Evolutionary conservation across 2,329 filamentous ascomycete genomes (phyloP).

Genomic region (Arachnomyces sp.): DNA sequence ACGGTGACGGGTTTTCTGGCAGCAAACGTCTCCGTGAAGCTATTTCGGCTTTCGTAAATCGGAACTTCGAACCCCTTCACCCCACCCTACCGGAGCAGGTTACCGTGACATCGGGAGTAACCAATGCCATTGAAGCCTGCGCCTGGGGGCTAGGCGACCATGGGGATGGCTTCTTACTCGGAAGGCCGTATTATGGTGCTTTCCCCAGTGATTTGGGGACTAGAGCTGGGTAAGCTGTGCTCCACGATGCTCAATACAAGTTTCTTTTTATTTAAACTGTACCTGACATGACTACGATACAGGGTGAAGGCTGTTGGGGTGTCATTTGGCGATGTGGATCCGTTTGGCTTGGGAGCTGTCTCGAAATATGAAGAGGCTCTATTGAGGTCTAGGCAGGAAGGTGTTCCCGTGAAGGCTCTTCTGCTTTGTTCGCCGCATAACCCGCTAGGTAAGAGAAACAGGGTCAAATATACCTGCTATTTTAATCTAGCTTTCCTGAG

Average conservation of each 20-base stretch:
- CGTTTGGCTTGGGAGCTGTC: constrained; percentile 27
- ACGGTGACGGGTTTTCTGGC: constrained; percentile 32
- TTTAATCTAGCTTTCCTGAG: constrained; percentile 37
- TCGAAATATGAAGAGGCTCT: constrained; percentile 32
- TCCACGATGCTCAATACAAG: constrained; percentile 30
- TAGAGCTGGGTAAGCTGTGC: constrained; percentile 32
- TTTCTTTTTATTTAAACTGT: no score
- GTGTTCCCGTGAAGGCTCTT: constrained; percentile 31
- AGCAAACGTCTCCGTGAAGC: constrained; percentile 31
- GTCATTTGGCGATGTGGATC: constrained; percentile 18
- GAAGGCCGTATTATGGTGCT: constrained; percentile 40
- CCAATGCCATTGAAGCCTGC: constrained; percentile 36
- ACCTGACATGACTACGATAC: no score
- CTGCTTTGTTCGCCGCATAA: constrained; percentile 40
- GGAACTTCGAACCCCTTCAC: constrained; percentile 28
- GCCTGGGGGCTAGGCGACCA: constrained; percentile 35
- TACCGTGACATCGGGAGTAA: constrained; percentile 34
- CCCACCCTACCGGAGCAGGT: constrained; percentile 31
- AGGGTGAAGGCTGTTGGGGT: no score
- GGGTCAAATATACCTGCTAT: constrained; percentile 21
- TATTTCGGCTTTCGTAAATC: constrained; percentile 36
- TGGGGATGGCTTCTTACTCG: constrained; percentile 40
- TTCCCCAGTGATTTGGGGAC: constrained; percentile 43
- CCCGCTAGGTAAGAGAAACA: constrained; percentile 31
- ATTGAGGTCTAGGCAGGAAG: constrained; percentile 20